Base-by-base conservation (phyloP, 1,284 basidiomycete genomes). In the Cutaneotrichosporon cyanovorans region DNA sequence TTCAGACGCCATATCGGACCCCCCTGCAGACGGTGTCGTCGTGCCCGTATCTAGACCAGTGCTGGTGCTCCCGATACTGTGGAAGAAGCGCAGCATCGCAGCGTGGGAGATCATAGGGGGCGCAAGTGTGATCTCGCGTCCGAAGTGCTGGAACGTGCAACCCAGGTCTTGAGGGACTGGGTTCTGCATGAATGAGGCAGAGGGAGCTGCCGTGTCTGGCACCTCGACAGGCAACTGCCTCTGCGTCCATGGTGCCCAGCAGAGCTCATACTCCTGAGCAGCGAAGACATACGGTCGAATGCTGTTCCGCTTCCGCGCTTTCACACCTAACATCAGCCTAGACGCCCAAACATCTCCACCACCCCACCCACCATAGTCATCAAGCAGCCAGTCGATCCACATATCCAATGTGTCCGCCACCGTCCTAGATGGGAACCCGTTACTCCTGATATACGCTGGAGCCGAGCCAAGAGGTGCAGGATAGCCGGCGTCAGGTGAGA, bases 181-280 rank as follows among this genome's bases (percentile, higher is more conserved):
- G 46, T 18, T 12, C 25, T 28, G 25, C 25, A 28, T 28, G 25
- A 7, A 28, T 12, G 25, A 28, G 7, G 25, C 25, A 7, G 12
- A 7, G 25, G 25, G 25, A 28, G 25, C 7, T 7, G 7, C 12
- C 25, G 25, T 7, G 12, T 7, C 7, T 12, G 7, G 8, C 25
- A 28, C 25, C 25, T 28, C 25, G 2, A 18, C 5, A 1, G 74
- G 74, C 0, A 75, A 61, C 16, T 63, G 46, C n/a, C 59, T 64
- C 33, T 72, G 57, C 2, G 71, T 74, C 76, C 76, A 78, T 0
- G 77, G 76, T 0, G 72, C 75, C 52, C 71, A 69, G 56, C 66
- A 77, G 5, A 74, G 60, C 42, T 76, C 75, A 55, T 76, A 78
- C 57, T 72, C 60, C 37, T 62, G 62, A 0, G 75, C 73, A 0